Evolutionary conservation across 2,329 filamentous ascomycete genomes (phyloP), one percentile per base, ranked within the genome.

Genomic region (Alternaria triticimaculans): DNA sequence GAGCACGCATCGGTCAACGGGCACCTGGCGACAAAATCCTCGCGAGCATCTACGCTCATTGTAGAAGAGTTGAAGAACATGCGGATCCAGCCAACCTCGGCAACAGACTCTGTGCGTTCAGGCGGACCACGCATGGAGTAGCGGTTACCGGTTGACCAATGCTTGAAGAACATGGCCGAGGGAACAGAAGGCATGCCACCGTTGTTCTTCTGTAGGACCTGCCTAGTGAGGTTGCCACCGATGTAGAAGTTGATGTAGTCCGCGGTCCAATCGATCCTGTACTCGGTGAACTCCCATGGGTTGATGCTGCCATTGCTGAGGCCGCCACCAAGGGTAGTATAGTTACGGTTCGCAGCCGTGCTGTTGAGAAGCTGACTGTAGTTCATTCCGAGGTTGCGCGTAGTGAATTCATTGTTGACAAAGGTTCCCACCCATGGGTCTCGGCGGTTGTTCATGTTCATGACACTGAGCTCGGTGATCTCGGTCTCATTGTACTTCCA

Each of bases 11-110:
- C 51, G 10, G 57, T 46, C 57, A 60, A 51, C 5, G 61, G 61
- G 30, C 61, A 63, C 30, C 51, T 53, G 8, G 51, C 51, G 28
- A 56, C 51, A 20, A 63, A 63, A 41, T 63, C 57, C 21, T 60
- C 50, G 12, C 57, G 61, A 45, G 61, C 37, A 48, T 56, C 57
- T 30, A 46, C 57, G 18, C 20, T 82, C 72, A 78, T 81, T 8
- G 77, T 66, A 2, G 83, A 84, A 1, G 82, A 83, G 65, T 85
- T 85, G 78, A 85, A 85, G 68, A 85, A 85, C 26, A 82, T 73
- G n/a, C 83, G 79, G 10, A 82, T 78, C 81, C 82, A 85, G 8
- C 76, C 81, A 30, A 85, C 69, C 23, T 81, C 81, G 6, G 83
- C 84, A 20, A 75, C 69, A 3, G 82, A 80, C n/a, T 69, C 72